Evolutionary conservation across 768 basidiomycete species (phyloP), one percentile per base, ranked within the genome.

Genomic region (Suillus ampliporus): DNA sequence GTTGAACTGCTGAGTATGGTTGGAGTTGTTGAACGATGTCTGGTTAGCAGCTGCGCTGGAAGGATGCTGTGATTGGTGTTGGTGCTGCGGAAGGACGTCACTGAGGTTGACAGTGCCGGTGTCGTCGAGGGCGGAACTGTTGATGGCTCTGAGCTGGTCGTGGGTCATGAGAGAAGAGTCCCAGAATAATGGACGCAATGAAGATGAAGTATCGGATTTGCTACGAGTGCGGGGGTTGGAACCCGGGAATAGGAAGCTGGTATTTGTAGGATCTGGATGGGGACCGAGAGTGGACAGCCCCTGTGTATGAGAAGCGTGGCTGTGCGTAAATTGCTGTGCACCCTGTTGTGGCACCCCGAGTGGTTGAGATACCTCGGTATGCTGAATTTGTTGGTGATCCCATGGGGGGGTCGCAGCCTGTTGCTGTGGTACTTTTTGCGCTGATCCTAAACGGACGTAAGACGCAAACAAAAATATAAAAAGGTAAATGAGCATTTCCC

Each of bases 181-280:
- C 87, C 87, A 87, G 50, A 82, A 71, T 1, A 82, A 84, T 17
- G 83, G 83, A 60, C 87, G 84, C 4, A 84, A 77, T 47, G 74
- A 74, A 53, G 74, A 48, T 46, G 84, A 78, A 0, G 85, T 83
- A 51, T 89, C 89, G 2, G 86, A 86, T 67, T 88, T 84, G 74
- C 86, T 87, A 58, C 89, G 79, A 26, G 78, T 75, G 40, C 87
- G 81, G 40, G 75, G 74, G 72, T 76, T 74, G 35, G 74, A 68
- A 37, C 65, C 73, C 34, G 81, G 80, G 67, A 78, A 73, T 37
- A 79, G 75, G 64, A 75, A 79, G 68, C 67, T 69, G 68, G 66
- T 77, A 77, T 76, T 74, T 74, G 72, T 76, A 77, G 64, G 57
- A 70, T 75, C 76, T 53, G 76, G 62, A 63, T 72, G 74, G 65